These are phyloP conservation scores for Chamaecrista fasciculata DNA, from an alignment of 306 rosid species.

Conservation along the genomic window DNA sequence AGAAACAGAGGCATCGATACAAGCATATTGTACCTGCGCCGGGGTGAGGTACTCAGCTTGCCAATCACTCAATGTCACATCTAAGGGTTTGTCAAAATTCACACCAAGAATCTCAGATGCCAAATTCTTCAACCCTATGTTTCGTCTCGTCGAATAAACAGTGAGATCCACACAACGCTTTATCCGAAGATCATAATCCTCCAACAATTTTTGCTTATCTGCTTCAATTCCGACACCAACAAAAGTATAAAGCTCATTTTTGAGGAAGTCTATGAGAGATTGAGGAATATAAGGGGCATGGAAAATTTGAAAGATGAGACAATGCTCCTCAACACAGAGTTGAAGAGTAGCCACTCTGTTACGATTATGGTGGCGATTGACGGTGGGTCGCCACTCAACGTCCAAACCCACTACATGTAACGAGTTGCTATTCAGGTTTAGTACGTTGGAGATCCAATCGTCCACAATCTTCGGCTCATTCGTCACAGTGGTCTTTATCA, in stretches of 20 bases:
- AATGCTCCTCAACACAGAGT: constrained; percentile 40
- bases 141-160: too few species aligned
- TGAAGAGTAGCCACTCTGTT: constrained; percentile 43
- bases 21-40: constrained; percentile 1
- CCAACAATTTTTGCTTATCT: constrained; percentile 36
- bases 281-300: constrained; percentile 28
- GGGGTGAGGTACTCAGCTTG: background rate
- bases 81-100: background rate
- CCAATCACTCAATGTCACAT: background rate
- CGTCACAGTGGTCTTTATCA: constrained; percentile 36
- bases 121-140: background rate
- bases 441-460: constrained; percentile 32
- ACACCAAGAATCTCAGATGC: background rate
- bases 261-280: constrained; percentile 36
- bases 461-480: constrained; percentile 26
- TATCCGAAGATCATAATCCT: background rate
- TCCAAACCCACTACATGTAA: constrained; percentile 44
- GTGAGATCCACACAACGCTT: background rate
- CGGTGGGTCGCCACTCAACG: constrained; percentile 51
- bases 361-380: constrained; percentile 14
- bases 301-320: constrained; percentile 39
- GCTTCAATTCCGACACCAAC: constrained; percentile 46
- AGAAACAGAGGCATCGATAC: constrained; percentile 9
- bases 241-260: constrained; percentile 1
- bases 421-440: background rate